Evolutionary conservation across 2,329 filamentous ascomycete species (phyloP).

Genomic region (Pseudocercospora cruenta): DNA sequence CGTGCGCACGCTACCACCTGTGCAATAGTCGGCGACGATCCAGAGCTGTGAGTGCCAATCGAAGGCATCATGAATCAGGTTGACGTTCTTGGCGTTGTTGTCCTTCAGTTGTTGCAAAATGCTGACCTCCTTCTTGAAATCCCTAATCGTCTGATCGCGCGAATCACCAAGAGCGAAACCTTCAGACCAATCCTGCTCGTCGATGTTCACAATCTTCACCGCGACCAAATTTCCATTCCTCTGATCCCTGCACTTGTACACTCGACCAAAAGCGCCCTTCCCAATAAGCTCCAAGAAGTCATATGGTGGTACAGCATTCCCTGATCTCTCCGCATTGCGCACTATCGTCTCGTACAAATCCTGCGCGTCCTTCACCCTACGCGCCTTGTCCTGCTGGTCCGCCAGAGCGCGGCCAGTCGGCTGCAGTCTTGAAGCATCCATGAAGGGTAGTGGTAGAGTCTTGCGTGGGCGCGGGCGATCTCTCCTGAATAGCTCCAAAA

Average conservation of each 20-base stretch:
- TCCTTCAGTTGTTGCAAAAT: constrained; percentile 74
- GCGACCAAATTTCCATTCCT: constrained; percentile 62
- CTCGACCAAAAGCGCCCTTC: constrained; percentile 73
- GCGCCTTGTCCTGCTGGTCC: constrained; percentile 26
- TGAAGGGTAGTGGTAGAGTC: constrained; percentile 18
- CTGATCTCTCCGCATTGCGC: constrained; percentile 63
- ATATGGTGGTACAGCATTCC: constrained; percentile 66
- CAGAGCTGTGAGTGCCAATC: constrained; percentile 79
- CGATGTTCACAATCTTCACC: constrained; percentile 83
- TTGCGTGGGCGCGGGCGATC: not conserved
- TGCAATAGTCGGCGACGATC: constrained; percentile 87
- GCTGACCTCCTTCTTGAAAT: constrained; percentile 65
- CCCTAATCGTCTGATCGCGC: constrained; percentile 58
- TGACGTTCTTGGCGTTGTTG: constrained; percentile 76
- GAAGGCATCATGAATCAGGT: constrained; percentile 77
- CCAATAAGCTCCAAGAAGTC: constrained; percentile 73
- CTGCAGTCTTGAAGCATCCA: constrained; percentile 37
- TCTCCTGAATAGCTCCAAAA: not conserved
- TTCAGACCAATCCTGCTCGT: constrained; percentile 66
- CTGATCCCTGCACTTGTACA: constrained; percentile 65
- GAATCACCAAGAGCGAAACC: constrained; percentile 56
- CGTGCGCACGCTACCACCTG: constrained; percentile 76
- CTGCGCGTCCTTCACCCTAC: constrained; percentile 64
- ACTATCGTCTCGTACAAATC: constrained; percentile 69
- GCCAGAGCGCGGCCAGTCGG: constrained; percentile 26